A percentile compares a stretch with the other conserved stretches of the same genome.
phyloP scores from a whole-genome alignment of 345 rosid species.

The Dipteronia sinensis region DNA sequence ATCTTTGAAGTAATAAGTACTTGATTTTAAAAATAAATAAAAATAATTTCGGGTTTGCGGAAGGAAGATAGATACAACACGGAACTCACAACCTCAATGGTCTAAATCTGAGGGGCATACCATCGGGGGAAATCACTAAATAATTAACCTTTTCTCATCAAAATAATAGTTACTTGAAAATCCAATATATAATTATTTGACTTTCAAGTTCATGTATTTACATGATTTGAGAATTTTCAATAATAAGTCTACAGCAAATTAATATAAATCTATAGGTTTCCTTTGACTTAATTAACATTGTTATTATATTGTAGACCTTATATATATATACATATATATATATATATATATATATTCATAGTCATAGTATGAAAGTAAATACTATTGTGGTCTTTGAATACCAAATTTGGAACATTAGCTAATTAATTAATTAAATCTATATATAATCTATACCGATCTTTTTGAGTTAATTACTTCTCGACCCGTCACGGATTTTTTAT shows the following conservation, averaged over 20 bases:
- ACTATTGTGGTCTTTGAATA: neutral
- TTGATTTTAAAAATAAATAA: too few relatives aligned
- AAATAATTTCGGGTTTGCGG: too few relatives aligned
- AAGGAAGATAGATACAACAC: too few relatives aligned
- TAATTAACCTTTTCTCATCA: too few relatives aligned
- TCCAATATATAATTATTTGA: neutral
- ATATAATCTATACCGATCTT: neutral
- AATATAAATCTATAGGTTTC: neutral
- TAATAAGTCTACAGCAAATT: neutral
- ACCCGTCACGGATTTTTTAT: neutral
- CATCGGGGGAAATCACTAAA: too few relatives aligned
- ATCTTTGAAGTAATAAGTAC: too few relatives aligned
- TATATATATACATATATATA: neutral
- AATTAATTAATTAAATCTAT: too few relatives aligned
- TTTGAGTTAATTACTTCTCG: neutral
- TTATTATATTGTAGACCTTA: neutral
- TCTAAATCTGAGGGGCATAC: too few relatives aligned
- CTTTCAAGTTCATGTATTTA: neutral
- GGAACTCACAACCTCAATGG: too few relatives aligned
- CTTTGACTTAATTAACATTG: neutral
- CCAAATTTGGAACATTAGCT: neutral
- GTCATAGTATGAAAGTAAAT: slow-evolving; percentile 11
- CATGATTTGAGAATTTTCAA: neutral
- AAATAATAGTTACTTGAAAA: too few relatives aligned
- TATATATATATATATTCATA: neutral